phyloP scores from a whole-genome alignment of 2,329 filamentous ascomycete species.

The Harringtonia lauricola region DNA sequence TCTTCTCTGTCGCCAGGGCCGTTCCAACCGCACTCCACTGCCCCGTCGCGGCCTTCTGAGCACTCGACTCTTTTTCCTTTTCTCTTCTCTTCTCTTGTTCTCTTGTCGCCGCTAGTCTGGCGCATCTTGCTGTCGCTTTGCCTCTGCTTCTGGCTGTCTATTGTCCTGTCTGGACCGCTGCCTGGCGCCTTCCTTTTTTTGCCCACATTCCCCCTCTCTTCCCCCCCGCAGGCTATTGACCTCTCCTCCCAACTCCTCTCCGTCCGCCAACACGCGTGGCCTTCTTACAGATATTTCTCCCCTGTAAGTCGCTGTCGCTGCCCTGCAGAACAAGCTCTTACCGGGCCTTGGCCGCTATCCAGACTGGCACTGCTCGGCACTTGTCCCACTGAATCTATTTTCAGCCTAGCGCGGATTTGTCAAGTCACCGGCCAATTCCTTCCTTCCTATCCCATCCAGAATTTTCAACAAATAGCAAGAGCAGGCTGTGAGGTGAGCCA shows the following conservation, averaged over 20 bases:
- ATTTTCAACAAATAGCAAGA: neutral
- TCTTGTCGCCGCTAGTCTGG: too few species aligned
- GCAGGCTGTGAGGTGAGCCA: constrained; percentile 1
- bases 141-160: neutral
- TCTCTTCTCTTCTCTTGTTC: constrained; percentile 1
- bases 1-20: neutral
- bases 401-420: neutral
- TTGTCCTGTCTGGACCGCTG: neutral
- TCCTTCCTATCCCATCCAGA: neutral
- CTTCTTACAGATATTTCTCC: too few species aligned
- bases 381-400: neutral
- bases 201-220: too few species aligned
- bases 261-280: too few species aligned
- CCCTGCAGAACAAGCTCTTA: too few species aligned
- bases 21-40: too few species aligned
- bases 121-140: neutral
- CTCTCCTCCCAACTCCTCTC: neutral
- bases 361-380: too few species aligned
- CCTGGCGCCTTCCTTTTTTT: neutral
- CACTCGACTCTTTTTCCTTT: neutral
- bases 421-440: neutral
- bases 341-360: neutral
- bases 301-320: too few species aligned
- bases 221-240: too few species aligned
- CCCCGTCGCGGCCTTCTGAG: neutral